phyloP scores from a whole-genome alignment of 768 basidiomycete genomes.

The Podaxis sp. region DNA sequence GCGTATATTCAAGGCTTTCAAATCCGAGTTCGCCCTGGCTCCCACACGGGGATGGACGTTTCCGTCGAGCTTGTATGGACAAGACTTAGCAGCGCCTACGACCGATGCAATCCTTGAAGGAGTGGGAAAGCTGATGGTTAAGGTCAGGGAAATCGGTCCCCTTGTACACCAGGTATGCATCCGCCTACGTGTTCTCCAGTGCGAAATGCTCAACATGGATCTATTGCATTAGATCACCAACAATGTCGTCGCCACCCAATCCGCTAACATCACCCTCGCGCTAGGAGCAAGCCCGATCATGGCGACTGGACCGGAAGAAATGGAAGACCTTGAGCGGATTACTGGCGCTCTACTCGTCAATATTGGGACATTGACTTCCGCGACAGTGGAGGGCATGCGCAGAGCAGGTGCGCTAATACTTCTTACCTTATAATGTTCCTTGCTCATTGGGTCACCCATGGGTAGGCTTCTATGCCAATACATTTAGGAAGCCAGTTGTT shows the following conservation, averaged over 20 bases:
- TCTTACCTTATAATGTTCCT: background rate
- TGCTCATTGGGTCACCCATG: background rate
- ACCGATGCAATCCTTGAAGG: slow-evolving; percentile 37
- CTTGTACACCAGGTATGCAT: slow-evolving; percentile 74
- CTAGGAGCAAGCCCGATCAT: slow-evolving; percentile 92
- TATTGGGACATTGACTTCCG: slow-evolving; percentile 71
- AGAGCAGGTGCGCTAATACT: slow-evolving; percentile 51
- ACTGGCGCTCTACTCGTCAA: slow-evolving; percentile 78
- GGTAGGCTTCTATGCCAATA: slow-evolving; percentile 58
- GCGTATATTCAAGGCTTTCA: slow-evolving; percentile 45
- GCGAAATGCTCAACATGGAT: background rate
- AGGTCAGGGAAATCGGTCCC: slow-evolving; percentile 56
- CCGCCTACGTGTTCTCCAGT: background rate
- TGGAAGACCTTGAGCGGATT: slow-evolving; percentile 70
- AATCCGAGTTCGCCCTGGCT: slow-evolving; percentile 17
- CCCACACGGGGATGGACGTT: background rate
- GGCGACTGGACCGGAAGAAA: slow-evolving; percentile 83
- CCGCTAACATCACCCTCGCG: slow-evolving; percentile 87
- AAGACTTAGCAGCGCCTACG: slow-evolving; percentile 20
- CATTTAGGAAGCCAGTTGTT: slow-evolving; percentile 69
- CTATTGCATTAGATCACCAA: slow-evolving; percentile 72
- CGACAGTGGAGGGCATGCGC: slow-evolving; percentile 70
- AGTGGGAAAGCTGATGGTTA: slow-evolving; percentile 49
- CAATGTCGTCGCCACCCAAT: slow-evolving; percentile 84
- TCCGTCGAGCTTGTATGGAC: background rate